Evolutionary conservation across 768 basidiomycete species (phyloP), one percentile per base, ranked within the genome.

Genomic region (Dacryopinax spathularia): DNA sequence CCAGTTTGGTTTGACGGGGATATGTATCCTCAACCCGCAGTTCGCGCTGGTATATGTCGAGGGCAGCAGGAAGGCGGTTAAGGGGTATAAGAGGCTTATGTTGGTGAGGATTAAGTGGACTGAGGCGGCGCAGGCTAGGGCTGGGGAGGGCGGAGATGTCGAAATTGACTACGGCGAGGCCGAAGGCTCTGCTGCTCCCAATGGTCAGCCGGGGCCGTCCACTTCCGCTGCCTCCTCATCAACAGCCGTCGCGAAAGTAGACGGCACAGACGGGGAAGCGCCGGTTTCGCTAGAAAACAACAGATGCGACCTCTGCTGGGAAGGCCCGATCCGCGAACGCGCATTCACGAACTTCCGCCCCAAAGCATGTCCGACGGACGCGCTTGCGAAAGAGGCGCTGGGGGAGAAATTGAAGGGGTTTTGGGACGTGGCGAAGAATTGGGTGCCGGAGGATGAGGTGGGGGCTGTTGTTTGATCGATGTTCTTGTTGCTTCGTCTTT

Each of bases 391-490:
- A 75, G 94, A 96, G 68, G 79, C 83, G 60, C 78, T 98, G 29
- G 94, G 94, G 1, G 80, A 83, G 64, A 91, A 85, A 79, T 73
- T 92, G 74, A 85, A 86, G 59, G 89, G 91, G 0, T 89, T 92
- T 72, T 98, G 94, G 94, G 95, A 97, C 73, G 82, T 89, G 74
- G 85, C 91, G 31, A 96, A 93, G 83, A 88, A 89, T 70, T 91
- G 86, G 83, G 88, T 83, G 72, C 81, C 84, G 3, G 86, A 88
- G 73, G 89, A 91, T 62, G 88, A 89, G 68, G 87, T 56, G 5
- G 15, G 10, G 5, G 22, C 13, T 15, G 48, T 20, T 56, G 48
- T 56, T 31, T 56, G 48, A 56, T 3, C 29, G 22, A 13, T 29
- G 3, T 13, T 13, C 15, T 9, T 22, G 13, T 15, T 44, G 25